Conservation (phyloP, 805 yeast genomes). For the Candida vaughaniae region DNA sequence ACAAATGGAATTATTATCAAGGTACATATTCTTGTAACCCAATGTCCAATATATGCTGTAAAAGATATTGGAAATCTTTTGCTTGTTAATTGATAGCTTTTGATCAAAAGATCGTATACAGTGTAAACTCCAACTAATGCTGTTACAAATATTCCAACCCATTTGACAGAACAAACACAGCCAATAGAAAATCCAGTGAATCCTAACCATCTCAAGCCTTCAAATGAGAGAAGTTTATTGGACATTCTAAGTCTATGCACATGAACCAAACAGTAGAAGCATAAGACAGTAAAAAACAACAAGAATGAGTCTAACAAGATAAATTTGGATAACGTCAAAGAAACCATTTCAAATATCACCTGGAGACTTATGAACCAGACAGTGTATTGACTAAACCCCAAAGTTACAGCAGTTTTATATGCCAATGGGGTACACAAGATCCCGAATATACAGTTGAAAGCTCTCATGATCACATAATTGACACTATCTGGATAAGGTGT, state of each 20-base stretch:
- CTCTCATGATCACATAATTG: conserved; percentile 82
- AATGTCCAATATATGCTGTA: conserved; percentile 53
- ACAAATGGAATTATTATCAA: conserved; percentile 70
- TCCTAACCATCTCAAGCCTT: conserved; percentile 55
- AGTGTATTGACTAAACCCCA: conserved; percentile 69
- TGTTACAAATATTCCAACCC: conserved; percentile 79
- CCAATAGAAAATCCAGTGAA: conserved; percentile 70
- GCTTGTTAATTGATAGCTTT: conserved; percentile 34
- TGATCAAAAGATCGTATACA: conserved; percentile 49
- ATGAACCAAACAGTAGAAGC: conserved; percentile 38
- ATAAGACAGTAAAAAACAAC: conserved; percentile 72
- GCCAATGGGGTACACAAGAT: conserved; percentile 85
- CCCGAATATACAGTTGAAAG: conserved; percentile 82
- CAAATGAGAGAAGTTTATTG: conserved; percentile 33
- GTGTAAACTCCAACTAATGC: conserved; percentile 59
- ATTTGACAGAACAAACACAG: conserved; percentile 79
- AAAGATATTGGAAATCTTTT: conserved; percentile 14
- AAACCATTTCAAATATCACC: conserved; percentile 80
- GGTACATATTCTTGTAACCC: conserved; percentile 65
- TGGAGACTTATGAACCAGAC: conserved; percentile 78
- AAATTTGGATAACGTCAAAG: conserved; percentile 82
- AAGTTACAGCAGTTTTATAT: conserved; percentile 73
- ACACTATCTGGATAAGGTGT: conserved; percentile 69
- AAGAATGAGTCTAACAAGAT: conserved; percentile 91
- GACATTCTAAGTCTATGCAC: conserved; percentile 47